phyloP scores from a whole-genome alignment of 257 asterid genomes.

The Primulina huaijiensis region DNA sequence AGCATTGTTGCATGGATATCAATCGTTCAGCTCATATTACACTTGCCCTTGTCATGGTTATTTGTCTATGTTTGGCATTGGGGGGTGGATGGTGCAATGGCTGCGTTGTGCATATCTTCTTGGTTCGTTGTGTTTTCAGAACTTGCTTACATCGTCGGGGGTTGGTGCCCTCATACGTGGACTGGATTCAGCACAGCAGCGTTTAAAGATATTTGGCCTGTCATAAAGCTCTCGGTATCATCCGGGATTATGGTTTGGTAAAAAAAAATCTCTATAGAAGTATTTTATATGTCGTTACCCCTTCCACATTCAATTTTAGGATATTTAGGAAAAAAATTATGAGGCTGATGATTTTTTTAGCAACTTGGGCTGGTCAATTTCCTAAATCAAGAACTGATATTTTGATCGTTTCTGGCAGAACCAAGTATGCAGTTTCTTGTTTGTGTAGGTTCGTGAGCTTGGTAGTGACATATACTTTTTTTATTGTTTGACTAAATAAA shows the following conservation, averaged over 20 bases:
- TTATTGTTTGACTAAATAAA: not conserved
- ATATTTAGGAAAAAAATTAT: too few relatives aligned
- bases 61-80: slow-evolving; percentile 36
- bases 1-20: slow-evolving; percentile 52
- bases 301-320: too few relatives aligned
- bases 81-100: slow-evolving; percentile 60
- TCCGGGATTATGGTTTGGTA: slow-evolving; percentile 70
- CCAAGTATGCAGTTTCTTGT: too few relatives aligned
- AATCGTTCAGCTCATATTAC: slow-evolving; percentile 36
- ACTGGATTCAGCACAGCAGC: slow-evolving; percentile 47
- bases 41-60: slow-evolving; percentile 53
- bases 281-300: too few relatives aligned
- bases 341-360: not conserved
- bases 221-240: slow-evolving; percentile 56
- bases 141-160: slow-evolving; percentile 47
- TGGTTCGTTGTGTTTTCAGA: slow-evolving; percentile 55
- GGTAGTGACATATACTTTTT: not conserved
- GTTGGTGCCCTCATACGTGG: slow-evolving; percentile 72
- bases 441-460: not conserved
- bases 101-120: slow-evolving; percentile 46
- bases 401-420: too few relatives aligned
- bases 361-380: too few relatives aligned
- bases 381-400: too few relatives aligned
- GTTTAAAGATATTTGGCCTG: slow-evolving; percentile 55
- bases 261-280: slow-evolving; percentile 5